Evolutionary conservation across 805 yeast species (phyloP), one percentile per base, ranked within the genome.

Genomic region (Sungouiozyma ichnusensis): DNA sequence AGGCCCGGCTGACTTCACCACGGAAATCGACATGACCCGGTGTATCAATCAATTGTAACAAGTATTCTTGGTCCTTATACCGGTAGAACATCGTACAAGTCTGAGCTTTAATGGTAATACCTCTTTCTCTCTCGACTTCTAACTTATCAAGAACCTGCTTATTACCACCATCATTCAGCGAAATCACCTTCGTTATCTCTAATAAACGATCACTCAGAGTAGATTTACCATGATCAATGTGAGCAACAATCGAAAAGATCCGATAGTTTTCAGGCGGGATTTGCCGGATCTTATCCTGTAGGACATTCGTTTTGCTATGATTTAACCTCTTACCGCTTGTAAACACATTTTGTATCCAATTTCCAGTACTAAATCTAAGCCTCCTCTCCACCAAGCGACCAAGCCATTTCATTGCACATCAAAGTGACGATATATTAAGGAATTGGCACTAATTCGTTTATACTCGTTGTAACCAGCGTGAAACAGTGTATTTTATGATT

Each of bases 21-120:
- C 96, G 69, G 61, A 90, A 90, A 61, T 90, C 98, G 27, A 92
- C 97, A 60, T 90, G 98, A 0, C 98, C 98, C 0, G 98, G 98
- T 0, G 97, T 90, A 61, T 90, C 98, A 36, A 92, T 96, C 36
- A 90, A 67, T 66, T 90, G 96, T 37, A 90, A 65, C 42, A 92
- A 62, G 57, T 85, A 92, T 51, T 90, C 96, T 24, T 24, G 29
- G 48, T 77, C 69, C 31, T 71, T 70, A 24, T 24, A 24, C 29
- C 11, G 9, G 60, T 87, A 87, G 45, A 92, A 71, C 97, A 90
- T 92, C 0, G 95, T 74, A 53, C 95, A 90, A 0, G 97, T 92
- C 57, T 92, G 97, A 0, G 97, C 97, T 62, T 90, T 90, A 42
- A 90, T 92, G 0, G 98, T 90, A 53, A 90, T 90, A 2, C 98